phyloP scores from a whole-genome alignment of 768 basidiomycete species.

The Xanthoconium stramineum region DNA sequence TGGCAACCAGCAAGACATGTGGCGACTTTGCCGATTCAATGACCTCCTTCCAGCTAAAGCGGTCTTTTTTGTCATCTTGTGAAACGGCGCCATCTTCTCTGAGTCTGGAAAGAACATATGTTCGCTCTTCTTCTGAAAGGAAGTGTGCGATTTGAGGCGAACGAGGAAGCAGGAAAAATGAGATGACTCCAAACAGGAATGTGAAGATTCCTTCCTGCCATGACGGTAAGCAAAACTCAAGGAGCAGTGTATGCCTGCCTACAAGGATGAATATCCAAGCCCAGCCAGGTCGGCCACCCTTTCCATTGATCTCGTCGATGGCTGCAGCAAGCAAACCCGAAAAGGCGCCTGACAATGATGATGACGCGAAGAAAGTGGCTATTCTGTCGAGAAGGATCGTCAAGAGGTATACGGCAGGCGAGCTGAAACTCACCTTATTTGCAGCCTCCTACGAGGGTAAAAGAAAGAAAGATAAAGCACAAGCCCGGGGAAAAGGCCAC shows the following conservation, averaged over 20 bases:
- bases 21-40: slow-evolving; percentile 44
- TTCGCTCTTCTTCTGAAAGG: slow-evolving; percentile 48
- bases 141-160: slow-evolving; percentile 46
- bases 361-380: slow-evolving; percentile 37
- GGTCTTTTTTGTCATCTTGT: slow-evolving; percentile 41
- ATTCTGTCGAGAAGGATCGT: slow-evolving; percentile 25
- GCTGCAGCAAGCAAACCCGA: slow-evolving; percentile 63
- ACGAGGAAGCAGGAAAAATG: slow-evolving; percentile 49
- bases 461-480: slow-evolving; percentile 56
- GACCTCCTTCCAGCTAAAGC: slow-evolving; percentile 59
- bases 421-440: slow-evolving; percentile 14
- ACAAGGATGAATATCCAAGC: slow-evolving; percentile 59
- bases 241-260: not conserved
- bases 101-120: slow-evolving; percentile 37
- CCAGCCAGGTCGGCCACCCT: slow-evolving; percentile 54
- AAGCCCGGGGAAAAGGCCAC: slow-evolving; percentile 57
- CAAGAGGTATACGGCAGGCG: not conserved
- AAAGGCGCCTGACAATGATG: slow-evolving; percentile 58
- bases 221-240: not conserved
- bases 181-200: slow-evolving; percentile 48
- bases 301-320: slow-evolving; percentile 55
- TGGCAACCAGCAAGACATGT: slow-evolving; percentile 51
- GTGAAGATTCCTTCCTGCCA: slow-evolving; percentile 60
- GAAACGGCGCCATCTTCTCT: slow-evolving; percentile 31
- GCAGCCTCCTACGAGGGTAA: slow-evolving; percentile 32